Evolutionary conservation across 1,139 yeast genomes (phyloP), one percentile per base, ranked within the genome.

Genomic region (Yarrowia galli): DNA sequence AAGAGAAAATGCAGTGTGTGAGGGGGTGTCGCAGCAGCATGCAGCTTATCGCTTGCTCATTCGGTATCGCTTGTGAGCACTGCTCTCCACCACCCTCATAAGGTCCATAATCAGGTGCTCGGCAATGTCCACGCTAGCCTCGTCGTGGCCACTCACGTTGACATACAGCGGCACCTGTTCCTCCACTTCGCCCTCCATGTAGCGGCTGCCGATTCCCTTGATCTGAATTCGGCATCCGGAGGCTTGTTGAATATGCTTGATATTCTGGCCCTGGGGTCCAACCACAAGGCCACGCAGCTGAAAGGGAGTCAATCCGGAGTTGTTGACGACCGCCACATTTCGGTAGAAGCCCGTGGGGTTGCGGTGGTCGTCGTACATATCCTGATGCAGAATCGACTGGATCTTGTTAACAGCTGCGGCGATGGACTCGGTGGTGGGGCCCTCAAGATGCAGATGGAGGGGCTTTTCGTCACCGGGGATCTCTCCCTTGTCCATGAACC

Each of bases 201-300:
- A 79, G 5, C 79, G 79, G 9, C 80, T 76, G 20, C 81, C 81
- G 22, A 74, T 71, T n/a, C 82, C 82, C 69, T 77, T 78, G 60
- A 79, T 72, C 66, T 75, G 79, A 15, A 79, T 78, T 18, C 75
- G 70, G 53, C 78, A 74, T 5, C 76, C 77, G 2, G 82, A 78
- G 53, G 76, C 80, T 42, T 66, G 68, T 65, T 74, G 75, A 49
- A 79, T 78, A 70, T 79, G 82, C 71, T 79, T 79, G 53, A 79
- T 76, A 68, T 79, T 78, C 61, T 75, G 77, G n/a, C 80, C 81
- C 15, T 73, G 75, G 18, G 74, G 75, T 1, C 82, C 82, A 18
- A 79, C 78, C 53, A 79, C 72, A 40, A 72, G 70, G 10, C 78
- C 78, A 9, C 80, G 76, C 22, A 79, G 71, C 64, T 75, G 74